Percentiles rank a stretch among this genome's conserved stretches.
Evolutionary conservation across 768 basidiomycete species (phyloP).

Genomic region (Leccinum imitatum): DNA sequence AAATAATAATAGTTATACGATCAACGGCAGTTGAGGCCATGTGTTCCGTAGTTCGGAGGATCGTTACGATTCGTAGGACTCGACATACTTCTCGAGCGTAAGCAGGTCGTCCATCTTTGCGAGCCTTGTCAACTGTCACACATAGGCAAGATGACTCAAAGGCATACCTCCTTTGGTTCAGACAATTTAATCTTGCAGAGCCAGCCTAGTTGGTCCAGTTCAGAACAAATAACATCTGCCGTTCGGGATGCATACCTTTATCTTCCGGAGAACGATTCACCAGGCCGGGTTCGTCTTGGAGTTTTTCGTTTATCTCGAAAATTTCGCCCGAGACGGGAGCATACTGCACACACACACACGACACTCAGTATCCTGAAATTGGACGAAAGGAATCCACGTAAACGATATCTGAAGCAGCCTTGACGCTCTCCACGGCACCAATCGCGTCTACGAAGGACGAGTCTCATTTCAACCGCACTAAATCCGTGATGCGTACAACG

Average conservation of each 20-base stretch:
- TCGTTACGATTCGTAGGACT: conserved; percentile 47
- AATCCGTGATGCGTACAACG: background rate
- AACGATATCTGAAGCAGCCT: conserved; percentile 94
- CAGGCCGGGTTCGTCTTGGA: conserved; percentile 69
- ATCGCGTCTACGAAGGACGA: conserved; percentile 57
- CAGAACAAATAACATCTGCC: background rate
- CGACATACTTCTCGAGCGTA: conserved; percentile 72
- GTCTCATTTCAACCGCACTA: conserved; percentile 6
- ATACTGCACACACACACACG: conserved; percentile 49
- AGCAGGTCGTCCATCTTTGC: conserved; percentile 68
- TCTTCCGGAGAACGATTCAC: conserved; percentile 88
- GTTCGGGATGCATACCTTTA: conserved; percentile 54
- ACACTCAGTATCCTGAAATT: conserved; percentile 10
- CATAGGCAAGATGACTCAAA: background rate
- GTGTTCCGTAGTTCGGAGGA: background rate
- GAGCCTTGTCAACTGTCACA: background rate
- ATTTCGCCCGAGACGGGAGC: conserved; percentile 90
- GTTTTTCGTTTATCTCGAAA: conserved; percentile 70
- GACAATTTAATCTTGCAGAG: conserved; percentile 89
- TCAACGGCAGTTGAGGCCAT: conserved; percentile 28
- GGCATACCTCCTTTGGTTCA: conserved; percentile 68
- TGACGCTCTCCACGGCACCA: conserved; percentile 94
- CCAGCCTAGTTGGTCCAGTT: conserved; percentile 64
- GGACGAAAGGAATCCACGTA: conserved; percentile 26
- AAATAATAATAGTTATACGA: background rate